Evolutionary conservation across 2,329 filamentous ascomycete species (phyloP).

Genomic region (Aureobasidium sp.): DNA sequence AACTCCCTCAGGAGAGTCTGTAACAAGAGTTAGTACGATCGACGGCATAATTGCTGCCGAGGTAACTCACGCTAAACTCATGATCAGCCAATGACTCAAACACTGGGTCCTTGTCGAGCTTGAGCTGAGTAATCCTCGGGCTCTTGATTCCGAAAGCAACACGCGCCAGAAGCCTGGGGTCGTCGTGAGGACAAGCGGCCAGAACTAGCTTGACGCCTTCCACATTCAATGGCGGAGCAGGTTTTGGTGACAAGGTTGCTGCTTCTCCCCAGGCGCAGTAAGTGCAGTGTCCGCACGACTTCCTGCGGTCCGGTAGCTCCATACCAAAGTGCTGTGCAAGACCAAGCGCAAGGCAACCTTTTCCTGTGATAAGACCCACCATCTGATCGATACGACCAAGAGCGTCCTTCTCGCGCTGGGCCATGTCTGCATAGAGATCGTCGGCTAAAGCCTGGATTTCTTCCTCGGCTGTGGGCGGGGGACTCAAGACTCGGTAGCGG

Average conservation of each 20-base stretch:
- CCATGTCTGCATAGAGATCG: constrained; percentile 43
- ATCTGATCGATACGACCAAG: constrained; percentile 43
- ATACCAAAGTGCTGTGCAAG: constrained; percentile 53
- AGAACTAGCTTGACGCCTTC: constrained; percentile 34
- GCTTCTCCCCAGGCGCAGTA: constrained; percentile 29
- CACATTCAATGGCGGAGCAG: constrained; percentile 32
- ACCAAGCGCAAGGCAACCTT: constrained; percentile 42
- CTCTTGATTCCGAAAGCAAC: constrained; percentile 55
- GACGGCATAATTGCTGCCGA: neutral
- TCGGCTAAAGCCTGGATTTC: constrained; percentile 40
- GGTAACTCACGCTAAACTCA: constrained; percentile 39
- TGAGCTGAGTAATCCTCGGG: constrained; percentile 43
- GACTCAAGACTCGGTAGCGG: constrained; percentile 43
- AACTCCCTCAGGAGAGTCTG: constrained; percentile 2
- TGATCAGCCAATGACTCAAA: constrained; percentile 49
- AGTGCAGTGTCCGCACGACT: constrained; percentile 48
- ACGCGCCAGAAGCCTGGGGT: constrained; percentile 50
- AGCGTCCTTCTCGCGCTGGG: constrained; percentile 45
- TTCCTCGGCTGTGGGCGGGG: constrained; percentile 34
- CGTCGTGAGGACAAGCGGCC: constrained; percentile 42
- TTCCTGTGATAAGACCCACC: constrained; percentile 44
- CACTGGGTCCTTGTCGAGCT: constrained; percentile 35
- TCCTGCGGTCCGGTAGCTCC: constrained; percentile 33
- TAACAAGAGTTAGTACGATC: neutral
- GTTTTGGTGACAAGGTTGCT: constrained; percentile 29